Base-by-base conservation (phyloP, 495 filamentous ascomycete genomes). In the Penicillium verhagenii region DNA sequence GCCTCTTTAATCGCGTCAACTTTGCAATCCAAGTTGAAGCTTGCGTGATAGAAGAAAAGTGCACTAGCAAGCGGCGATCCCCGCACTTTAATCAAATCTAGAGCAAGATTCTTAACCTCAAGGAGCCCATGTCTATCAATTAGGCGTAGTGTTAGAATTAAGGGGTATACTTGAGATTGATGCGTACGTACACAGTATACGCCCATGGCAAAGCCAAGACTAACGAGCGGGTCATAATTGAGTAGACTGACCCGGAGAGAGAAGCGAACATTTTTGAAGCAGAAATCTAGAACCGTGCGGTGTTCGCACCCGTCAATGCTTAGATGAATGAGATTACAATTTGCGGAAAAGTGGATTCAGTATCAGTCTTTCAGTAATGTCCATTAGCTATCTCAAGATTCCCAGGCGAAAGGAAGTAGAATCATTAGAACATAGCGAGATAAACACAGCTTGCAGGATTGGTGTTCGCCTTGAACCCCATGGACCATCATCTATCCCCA, bases 331-430 rank as follows among this genome's bases (percentile, higher is more conserved):
- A 39, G 37, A 1, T 3, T 28, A 0, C 25, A 4, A 46, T 46
- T 1, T 26, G 8, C 19, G n/a, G n/a, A n/a, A n/a, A n/a, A 46
- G 43, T 1, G n/a, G 2, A 11, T 7, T 14, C 42, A 42, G n/a
- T 10, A 21, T 45, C 42, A 45, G 13, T 28, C n/a, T 38, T 39
- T 23, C 9, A 53, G 9, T 43, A 25, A 29, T 58, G 52, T 62
- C 44, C 55, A 58, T 58, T 62, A 55, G 55, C 52, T 50, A 58
- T 58, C 31, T 55, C 55, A 58, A 62, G 59, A 47, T 50, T 55
- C 40, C 31, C 52, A 62, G 59, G 59, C 55, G 44, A 53, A 52
- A 44, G 54, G 49, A 62, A 29, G 55, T 42, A 40, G 37, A 62
- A 58, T 62, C 59, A 62, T 62, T 58, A 62, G 51, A 62, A 58